phyloP scores from a whole-genome alignment of 2,329 filamentous ascomycete genomes.

The Venturia nashicola region DNA sequence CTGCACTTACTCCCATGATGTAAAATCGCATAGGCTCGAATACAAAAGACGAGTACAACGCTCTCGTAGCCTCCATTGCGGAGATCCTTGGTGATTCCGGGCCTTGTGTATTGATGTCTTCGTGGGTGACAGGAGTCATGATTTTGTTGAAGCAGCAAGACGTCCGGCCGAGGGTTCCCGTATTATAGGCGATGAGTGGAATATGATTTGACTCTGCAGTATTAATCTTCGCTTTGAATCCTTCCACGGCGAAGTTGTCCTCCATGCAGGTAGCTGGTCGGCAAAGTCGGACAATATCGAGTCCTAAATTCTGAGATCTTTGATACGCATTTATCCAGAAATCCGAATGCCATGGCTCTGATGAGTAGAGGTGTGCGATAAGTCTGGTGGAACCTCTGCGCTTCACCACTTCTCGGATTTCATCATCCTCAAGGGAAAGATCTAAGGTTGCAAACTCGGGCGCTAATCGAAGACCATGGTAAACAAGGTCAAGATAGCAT shows the following conservation, averaged over 20 bases:
- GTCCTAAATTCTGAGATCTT: constrained; percentile 44
- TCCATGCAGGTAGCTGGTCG: constrained; percentile 44
- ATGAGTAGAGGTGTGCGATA: constrained; percentile 43
- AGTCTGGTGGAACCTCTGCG: constrained; percentile 46
- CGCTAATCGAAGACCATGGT: constrained; percentile 47
- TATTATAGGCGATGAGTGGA: constrained; percentile 53
- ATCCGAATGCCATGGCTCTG: constrained; percentile 41
- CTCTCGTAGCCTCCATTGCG: constrained; percentile 47
- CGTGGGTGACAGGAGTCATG: constrained; percentile 47
- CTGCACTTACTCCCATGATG: constrained; percentile 60
- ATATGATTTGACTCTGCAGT: constrained; percentile 31
- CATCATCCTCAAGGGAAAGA: constrained; percentile 40
- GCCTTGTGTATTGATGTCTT: constrained; percentile 13
- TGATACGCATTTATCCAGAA: constrained; percentile 46
- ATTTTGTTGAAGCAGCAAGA: constrained; percentile 57
- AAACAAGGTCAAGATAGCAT: constrained; percentile 44
- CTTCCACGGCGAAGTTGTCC: constrained; percentile 50
- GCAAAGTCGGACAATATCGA: constrained; percentile 49
- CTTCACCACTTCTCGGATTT: constrained; percentile 38
- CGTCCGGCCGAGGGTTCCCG: constrained; percentile 47
- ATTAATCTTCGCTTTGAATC: constrained; percentile 39
- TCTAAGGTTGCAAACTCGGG: constrained; percentile 51
- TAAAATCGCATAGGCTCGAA: constrained; percentile 60
- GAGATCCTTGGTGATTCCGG: constrained; percentile 17
- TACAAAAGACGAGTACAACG: constrained; percentile 54